Evolutionary conservation across 2,329 filamentous ascomycete species (phyloP).

Genomic region (Apiospora pterosperma): DNA sequence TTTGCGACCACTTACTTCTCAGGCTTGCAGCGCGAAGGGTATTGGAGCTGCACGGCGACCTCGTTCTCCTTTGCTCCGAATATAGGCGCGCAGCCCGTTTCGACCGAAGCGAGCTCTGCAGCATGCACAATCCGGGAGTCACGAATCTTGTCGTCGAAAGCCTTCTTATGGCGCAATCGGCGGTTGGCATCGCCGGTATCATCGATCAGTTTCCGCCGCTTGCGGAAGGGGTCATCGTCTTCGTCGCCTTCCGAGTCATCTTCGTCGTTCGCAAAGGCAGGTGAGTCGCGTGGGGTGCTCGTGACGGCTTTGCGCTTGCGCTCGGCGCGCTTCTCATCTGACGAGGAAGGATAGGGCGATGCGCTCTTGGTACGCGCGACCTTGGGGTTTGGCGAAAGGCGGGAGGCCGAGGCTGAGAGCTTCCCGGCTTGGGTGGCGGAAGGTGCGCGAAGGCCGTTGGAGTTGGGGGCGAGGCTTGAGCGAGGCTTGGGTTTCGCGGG

Average conservation of each 20-base stretch:
- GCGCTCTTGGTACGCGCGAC: slow-evolving; percentile 35
- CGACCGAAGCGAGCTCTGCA: slow-evolving; percentile 50
- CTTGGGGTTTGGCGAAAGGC: slow-evolving; percentile 38
- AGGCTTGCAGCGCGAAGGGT: slow-evolving; percentile 69
- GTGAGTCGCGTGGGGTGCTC: slow-evolving; percentile 36
- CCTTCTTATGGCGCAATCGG: slow-evolving; percentile 41
- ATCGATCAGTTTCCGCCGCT: slow-evolving; percentile 43
- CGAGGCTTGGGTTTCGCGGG: slow-evolving; percentile 31
- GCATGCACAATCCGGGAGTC: slow-evolving; percentile 54
- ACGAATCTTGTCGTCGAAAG: slow-evolving; percentile 40
- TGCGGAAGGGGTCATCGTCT: slow-evolving; percentile 48
- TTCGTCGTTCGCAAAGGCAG: slow-evolving; percentile 46
- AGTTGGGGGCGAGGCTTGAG: slow-evolving; percentile 17
- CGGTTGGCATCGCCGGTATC: slow-evolving; percentile 45
- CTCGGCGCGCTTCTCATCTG: slow-evolving; percentile 24
- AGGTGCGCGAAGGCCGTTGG: slow-evolving; percentile 15
- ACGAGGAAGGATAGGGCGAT: slow-evolving; percentile 31
- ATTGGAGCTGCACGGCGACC: slow-evolving; percentile 69
- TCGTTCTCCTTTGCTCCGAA: slow-evolving; percentile 49
- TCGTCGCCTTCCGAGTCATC: slow-evolving; percentile 46
- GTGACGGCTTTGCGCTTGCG: slow-evolving; percentile 47
- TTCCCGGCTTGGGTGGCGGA: slow-evolving; percentile 17
- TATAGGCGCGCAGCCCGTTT: slow-evolving; percentile 47
- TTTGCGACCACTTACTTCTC: slow-evolving; percentile 53
- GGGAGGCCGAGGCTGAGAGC: slow-evolving; percentile 29